These are phyloP conservation scores for Amanita brunnescens DNA, from an alignment of 768 basidiomycete species.

Conservation along the genomic window DNA sequence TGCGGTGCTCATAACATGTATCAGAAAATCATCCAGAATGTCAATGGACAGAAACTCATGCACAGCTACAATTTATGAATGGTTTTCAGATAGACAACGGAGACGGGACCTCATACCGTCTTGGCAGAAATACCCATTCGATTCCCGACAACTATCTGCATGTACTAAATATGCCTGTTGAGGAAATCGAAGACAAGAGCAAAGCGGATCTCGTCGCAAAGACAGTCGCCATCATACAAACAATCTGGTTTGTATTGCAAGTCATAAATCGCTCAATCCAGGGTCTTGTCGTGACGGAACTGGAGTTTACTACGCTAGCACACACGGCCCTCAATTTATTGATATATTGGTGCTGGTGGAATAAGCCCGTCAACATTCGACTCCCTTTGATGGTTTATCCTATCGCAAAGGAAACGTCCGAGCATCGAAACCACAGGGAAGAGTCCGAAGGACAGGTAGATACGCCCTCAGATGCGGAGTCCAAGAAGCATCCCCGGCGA, in stretches of 20 bases:
- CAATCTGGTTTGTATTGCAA: neutral
- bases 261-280: neutral
- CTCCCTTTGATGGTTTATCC: neutral
- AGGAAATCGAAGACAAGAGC: conserved; percentile 1
- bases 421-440: neutral
- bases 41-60: neutral
- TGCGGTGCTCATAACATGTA: too few species aligned
- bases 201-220: neutral
- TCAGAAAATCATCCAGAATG: neutral
- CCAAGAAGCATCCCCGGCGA: too few species aligned
- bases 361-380: neutral
- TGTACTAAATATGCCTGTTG: neutral
- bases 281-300: neutral
- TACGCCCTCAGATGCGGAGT: too few species aligned
- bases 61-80: neutral
- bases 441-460: neutral
- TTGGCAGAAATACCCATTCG: too few species aligned
- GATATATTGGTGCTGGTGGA: conserved; percentile 1
- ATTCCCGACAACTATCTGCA: neutral
- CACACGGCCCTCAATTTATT: neutral
- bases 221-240: neutral
- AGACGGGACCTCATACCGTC: neutral
- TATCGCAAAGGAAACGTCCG: neutral
- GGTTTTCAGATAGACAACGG: neutral
- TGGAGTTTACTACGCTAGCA: neutral